Conservation (phyloP, 257 asterid genomes). For the Ilex asprella region DNA sequence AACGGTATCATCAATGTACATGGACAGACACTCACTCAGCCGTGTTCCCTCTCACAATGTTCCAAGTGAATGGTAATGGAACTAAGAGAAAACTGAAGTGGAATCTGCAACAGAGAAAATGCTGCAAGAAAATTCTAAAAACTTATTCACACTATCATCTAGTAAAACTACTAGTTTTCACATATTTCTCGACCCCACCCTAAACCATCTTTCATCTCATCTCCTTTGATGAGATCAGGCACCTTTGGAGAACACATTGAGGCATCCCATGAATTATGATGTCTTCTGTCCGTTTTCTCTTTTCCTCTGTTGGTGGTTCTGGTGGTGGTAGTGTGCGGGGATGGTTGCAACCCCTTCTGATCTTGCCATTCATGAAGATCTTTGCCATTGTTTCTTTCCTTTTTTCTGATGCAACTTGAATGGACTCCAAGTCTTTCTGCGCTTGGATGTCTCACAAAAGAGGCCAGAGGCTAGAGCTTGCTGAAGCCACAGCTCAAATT, state of each 20-base stretch:
- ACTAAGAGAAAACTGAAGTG: too few relatives aligned
- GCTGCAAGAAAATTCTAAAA: not conserved
- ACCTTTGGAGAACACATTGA: not conserved
- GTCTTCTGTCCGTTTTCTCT: not conserved
- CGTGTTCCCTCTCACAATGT: too few relatives aligned
- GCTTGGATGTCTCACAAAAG: constrained; percentile 79
- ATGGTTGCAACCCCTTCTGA: not conserved
- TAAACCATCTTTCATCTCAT: not conserved
- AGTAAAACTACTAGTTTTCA: not conserved
- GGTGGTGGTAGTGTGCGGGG: not conserved
- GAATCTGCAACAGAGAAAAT: not conserved
- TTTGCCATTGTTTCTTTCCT: constrained; percentile 76
- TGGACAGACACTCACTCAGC: too few relatives aligned
- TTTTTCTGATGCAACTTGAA: constrained; percentile 85
- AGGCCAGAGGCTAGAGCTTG: constrained; percentile 95
- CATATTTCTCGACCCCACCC: not conserved
- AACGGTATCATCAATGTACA: too few relatives aligned
- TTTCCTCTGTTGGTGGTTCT: not conserved
- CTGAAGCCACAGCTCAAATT: constrained; percentile 93
- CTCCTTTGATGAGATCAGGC: constrained; percentile 1
- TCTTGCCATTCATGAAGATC: constrained; percentile 50
- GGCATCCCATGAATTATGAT: too few relatives aligned
- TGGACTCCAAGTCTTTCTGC: constrained; percentile 98
- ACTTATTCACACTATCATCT: not conserved
- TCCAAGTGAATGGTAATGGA: too few relatives aligned